A percentile compares a stretch with the other conserved stretches of the same genome.
These are phyloP conservation scores for Alnus rubra DNA, from an alignment of 306 rosid species.

Conservation along the genomic window DNA sequence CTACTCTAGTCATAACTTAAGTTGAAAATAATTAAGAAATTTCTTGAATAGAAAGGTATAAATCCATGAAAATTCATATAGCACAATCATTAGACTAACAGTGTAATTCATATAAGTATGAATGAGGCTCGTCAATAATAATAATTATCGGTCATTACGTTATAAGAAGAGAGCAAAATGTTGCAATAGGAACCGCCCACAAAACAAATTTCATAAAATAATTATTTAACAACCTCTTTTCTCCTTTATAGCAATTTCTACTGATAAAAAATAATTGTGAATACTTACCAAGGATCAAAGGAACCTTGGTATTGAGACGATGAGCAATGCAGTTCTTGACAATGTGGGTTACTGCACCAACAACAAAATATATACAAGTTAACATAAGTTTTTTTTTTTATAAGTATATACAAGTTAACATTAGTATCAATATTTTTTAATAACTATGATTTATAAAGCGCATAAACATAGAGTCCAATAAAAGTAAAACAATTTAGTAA, in stretches of 20 bases:
- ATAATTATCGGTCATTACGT: background rate
- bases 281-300: constrained; percentile 80
- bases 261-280: constrained; percentile 3
- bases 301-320: constrained; percentile 74
- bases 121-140: background rate
- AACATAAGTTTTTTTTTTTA: background rate
- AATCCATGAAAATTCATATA: background rate
- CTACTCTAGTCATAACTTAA: background rate
- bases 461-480: constrained; percentile 1
- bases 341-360: constrained; percentile 76
- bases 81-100: background rate
- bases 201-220: constrained; percentile 10
- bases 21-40: background rate
- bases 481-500: constrained; percentile 10
- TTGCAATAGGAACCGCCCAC: constrained; percentile 1
- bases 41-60: background rate
- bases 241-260: constrained; percentile 4
- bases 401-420: constrained; percentile 1
- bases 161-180: background rate
- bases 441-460: constrained; percentile 13
- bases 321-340: constrained; percentile 84
- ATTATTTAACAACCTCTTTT: background rate
- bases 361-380: constrained; percentile 13
- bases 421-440: constrained; percentile 6
- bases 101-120: background rate